Base-by-base conservation (phyloP, 306 rosid genomes). In the Corylus americana region DNA sequence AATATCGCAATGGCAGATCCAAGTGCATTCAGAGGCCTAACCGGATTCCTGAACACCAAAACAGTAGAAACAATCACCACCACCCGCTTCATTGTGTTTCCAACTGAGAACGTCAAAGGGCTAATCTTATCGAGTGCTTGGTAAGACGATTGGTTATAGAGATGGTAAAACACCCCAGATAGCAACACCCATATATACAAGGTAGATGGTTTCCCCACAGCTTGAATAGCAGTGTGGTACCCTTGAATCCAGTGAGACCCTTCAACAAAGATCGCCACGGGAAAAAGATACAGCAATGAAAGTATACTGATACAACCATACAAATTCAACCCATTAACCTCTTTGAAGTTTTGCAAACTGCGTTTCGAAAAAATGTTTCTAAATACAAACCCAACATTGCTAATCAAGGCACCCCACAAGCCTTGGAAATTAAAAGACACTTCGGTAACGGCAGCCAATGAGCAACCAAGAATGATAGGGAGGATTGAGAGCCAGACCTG, bases 71-170 rank as follows among this genome's bases (percentile, higher is more conserved):
- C 87, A 14, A 95, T 95, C 77, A 95, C 99, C 80, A 91, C 97
- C 79, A 95, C 98, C 75, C 99, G 87, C 88, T 92, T 95, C 97
- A 95, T 93, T 20, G 99, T 93, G 85, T 95, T 95, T 16, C 99
- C 99, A 3, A 95, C 99, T 0, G 98, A 95, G 80, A 95, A 95
- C 45, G 93, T 93, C 73, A 95, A 74, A 0, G 98, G 98, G 69
- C 94, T 92, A 79, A 91, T 93, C n/a, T 95, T 91, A 80, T 95
- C 97, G 18, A 95, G 81, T 42, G 99, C 99, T 86, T 93, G 96
- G 75, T 95, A 95, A 51, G 98, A 92, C 6, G 99, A 95, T 80
- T 95, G 99, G 76, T 95, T 93, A 84, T 95, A 95, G 27, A 95
- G 94, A 90, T 92, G 98, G 83, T 95, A 95, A 85, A 93, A 95